Conservation (phyloP, 2,329 filamentous ascomycete species). For the Botrytis medusae region DNA sequence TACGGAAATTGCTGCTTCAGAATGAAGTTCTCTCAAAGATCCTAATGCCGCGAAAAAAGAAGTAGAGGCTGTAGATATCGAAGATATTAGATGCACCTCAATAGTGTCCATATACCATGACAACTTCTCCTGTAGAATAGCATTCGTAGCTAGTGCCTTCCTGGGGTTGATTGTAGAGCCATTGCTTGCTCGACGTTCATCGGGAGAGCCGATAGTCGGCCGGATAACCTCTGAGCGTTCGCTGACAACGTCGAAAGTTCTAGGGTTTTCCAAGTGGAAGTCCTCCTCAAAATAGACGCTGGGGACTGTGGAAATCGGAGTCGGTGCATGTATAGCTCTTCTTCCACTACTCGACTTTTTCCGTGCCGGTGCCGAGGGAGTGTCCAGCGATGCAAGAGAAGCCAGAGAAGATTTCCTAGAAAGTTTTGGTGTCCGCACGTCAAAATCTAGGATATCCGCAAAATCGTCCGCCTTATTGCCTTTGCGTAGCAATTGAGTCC, state of each 20-base stretch:
- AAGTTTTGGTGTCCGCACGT: constrained; percentile 28
- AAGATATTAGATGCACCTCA: constrained; percentile 93
- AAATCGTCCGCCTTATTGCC: constrained; percentile 43
- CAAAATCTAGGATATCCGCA: constrained; percentile 43
- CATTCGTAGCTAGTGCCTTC: constrained; percentile 91
- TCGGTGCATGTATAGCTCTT: constrained; percentile 68
- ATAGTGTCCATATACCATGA: constrained; percentile 99
- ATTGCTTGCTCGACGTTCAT: constrained; percentile 57
- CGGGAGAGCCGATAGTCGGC: constrained; percentile 52
- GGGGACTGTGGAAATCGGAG: constrained; percentile 90
- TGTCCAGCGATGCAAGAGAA: constrained; percentile 42
- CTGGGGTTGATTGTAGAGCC: constrained; percentile 62
- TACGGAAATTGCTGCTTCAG: constrained; percentile 89
- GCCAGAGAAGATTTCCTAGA: constrained; percentile 45
- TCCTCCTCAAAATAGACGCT: constrained; percentile 91
- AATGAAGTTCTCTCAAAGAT: constrained; percentile 85
- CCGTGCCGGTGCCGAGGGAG: constrained; percentile 39
- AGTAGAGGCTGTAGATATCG: constrained; percentile 91
- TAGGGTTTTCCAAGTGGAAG: constrained; percentile 92
- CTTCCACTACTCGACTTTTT: constrained; percentile 54
- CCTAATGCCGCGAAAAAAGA: constrained; percentile 96
- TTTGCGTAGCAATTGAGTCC: constrained; percentile 38
- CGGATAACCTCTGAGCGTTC: constrained; percentile 92
- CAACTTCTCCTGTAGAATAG: constrained; percentile 94
- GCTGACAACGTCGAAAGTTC: constrained; percentile 94